Evolutionary conservation across 306 rosid genomes (phyloP).

Genomic region (Pueraria montana): DNA sequence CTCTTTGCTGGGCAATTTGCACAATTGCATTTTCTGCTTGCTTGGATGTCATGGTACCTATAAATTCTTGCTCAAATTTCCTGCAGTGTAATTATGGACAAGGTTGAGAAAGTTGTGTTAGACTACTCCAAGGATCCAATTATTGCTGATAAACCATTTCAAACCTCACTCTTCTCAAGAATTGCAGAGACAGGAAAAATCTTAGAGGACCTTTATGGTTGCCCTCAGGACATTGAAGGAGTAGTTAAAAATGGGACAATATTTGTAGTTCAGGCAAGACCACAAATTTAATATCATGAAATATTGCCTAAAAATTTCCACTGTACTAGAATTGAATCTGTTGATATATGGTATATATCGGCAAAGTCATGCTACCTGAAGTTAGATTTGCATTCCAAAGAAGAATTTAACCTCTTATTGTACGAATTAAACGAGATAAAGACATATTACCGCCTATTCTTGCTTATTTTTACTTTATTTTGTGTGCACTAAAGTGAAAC

Average conservation of each 20-base stretch:
- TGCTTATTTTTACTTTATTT: not conserved
- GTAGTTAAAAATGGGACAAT: conserved; percentile 20
- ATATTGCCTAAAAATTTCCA: not conserved
- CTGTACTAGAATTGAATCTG: not conserved
- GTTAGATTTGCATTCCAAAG: not conserved
- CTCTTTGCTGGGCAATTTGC: not conserved
- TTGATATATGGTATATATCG: not conserved
- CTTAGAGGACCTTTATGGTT: conserved; percentile 4
- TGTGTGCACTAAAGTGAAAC: not conserved
- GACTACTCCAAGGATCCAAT: conserved; percentile 25
- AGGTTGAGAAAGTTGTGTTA: conserved; percentile 8
- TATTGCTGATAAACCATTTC: not conserved
- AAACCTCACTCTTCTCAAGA: conserved; percentile 1
- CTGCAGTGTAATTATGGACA: conserved; percentile 12
- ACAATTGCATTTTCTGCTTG: not conserved
- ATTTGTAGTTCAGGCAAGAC: conserved; percentile 9
- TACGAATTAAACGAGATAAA: not conserved
- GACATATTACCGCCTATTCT: not conserved
- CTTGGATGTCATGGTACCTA: not conserved
- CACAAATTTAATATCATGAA: not conserved
- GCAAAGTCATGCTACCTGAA: not conserved
- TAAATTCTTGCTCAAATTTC: not conserved
- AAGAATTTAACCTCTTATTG: not conserved
- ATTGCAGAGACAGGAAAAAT: conserved; percentile 17
- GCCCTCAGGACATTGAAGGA: conserved; percentile 10